Base-by-base conservation (phyloP, 768 basidiomycete species). In the Dacryopinax primogenitus region DNA sequence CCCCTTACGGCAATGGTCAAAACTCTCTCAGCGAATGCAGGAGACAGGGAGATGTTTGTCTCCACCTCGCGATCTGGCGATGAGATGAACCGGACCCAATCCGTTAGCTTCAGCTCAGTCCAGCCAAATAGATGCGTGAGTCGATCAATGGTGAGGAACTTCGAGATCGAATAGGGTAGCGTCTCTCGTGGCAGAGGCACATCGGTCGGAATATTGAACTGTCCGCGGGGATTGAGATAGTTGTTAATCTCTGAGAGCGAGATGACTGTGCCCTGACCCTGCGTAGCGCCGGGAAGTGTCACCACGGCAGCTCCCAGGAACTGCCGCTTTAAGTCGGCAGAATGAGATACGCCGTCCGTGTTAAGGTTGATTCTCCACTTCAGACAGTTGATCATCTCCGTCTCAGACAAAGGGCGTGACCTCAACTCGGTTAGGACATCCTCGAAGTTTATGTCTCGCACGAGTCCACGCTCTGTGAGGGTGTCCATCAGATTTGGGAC, bases 371-470 rank as follows among this genome's bases (percentile, higher is more conserved):
- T 78, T 89, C 93, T 93, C 95, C 96, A 98, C 65, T 83, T 83
- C 67, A 97, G 76, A 74, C 89, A 92, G 1, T 84, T 85, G n/a
- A 86, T 72, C 75, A 88, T 86, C 71, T 97, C 90, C 3, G 78
- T 76, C 71, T 89, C 83, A 2, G 74, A 72, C 28, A 99, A 79
- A 2, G 92, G 86, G 16, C 88, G 78, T 3, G 79, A 74, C 13
- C 82, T 81, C 16, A 99, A 79, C 72, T 95, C 90, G 37, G 79
- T 76, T 41, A 97, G 76, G 16, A 98, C 87, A 73, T 98, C 96
- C 30, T 81, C 77, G 70, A 95, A 90, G 0, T 83, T 82, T 65
- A 95, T 87, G 15, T 84, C 77, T 63, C 84, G 84, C 21, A 97
- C 79, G 75, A 92, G 76, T 1, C 82, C 83, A 41, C 84, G 78